Evolutionary conservation across 345 rosid genomes (phyloP).

Genomic region (Corchorus olitorius): DNA sequence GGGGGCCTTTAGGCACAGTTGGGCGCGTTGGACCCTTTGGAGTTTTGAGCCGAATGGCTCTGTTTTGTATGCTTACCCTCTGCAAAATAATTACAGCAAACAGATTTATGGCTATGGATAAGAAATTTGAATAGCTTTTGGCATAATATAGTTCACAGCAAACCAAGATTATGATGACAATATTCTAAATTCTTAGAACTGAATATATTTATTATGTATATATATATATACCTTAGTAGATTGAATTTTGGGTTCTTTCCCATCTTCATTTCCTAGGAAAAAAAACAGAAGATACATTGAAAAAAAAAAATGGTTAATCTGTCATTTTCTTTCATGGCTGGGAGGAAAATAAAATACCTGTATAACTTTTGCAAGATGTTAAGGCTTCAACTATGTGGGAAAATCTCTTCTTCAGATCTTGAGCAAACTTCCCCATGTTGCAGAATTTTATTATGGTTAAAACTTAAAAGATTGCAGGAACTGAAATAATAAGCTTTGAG

Average conservation of each 20-base stretch:
- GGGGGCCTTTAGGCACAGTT: conserved; percentile 17
- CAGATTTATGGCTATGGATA: neutral
- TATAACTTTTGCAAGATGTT: conserved; percentile 11
- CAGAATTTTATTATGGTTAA: neutral
- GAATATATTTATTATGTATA: neutral
- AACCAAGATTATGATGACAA: neutral
- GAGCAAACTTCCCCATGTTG: conserved; percentile 22
- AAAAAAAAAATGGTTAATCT: neutral
- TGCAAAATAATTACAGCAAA: neutral
- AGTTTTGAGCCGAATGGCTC: conserved; percentile 4
- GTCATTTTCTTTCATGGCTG: neutral
- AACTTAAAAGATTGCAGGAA: neutral
- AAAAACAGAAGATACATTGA: neutral
- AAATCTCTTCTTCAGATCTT: conserved; percentile 34
- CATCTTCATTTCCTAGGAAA: conserved; percentile 22
- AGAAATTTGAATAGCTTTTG: neutral
- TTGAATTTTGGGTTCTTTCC: conserved; percentile 9
- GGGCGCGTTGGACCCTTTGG: conserved; percentile 22
- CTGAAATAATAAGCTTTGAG: neutral
- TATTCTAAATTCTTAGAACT: neutral
- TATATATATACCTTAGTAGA: conserved; percentile 12
- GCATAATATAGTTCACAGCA: neutral
- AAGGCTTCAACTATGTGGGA: conserved; percentile 20
- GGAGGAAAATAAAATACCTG: conserved; percentile 17
- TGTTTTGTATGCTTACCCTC: conserved; percentile 3